Evolutionary conservation across 2,329 filamentous ascomycete genomes (phyloP), one percentile per base, ranked within the genome.

Genomic region (Pyrenochaeta sp.): DNA sequence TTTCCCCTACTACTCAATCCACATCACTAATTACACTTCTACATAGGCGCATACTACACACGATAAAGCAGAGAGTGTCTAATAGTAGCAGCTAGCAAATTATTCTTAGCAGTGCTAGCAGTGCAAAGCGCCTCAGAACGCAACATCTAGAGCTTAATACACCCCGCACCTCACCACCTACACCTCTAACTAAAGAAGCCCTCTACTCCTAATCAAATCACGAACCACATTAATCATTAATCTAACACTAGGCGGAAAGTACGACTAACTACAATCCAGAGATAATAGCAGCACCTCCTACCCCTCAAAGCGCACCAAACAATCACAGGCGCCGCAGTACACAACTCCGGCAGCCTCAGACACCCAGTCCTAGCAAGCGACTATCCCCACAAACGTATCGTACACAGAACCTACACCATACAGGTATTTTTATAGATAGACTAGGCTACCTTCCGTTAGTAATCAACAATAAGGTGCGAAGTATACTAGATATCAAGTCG

Each of bases 281-380:
- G 36, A 39, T 13, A 12, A 62, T 58, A 53, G 46, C 47, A 52
- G 62, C 54, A 58, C 62, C 57, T 46, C 62, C 52, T 51, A 62
- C 59, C 45, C 60, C 60, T 45, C 52, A 53, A 54, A 61, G 55
- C 51, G 56, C 52, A 58, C 51, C 39, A 25, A 57, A 43, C 32
- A 32, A 52, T 46, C 48, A 54, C n/a, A 43, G 51, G 48, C 53
- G 54, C 37, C 57, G 54, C 50, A 36, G n/a, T n/a, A n/a, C n/a
- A n/a, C n/a, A n/a, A n/a, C n/a, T n/a, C n/a, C n/a, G n/a, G n/a
- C n/a, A n/a, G 54, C 60, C 55, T 57, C 56, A 57, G 43, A 63
- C 64, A 30, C 64, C 61, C 10, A 67, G 62, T 47, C 59, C 64
- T 51, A 64, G 56, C 62, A 66, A 67, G 51, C 54, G 48, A 52